Base-by-base conservation (phyloP, 1,284 basidiomycete genomes). In the Entoloma clypeatum region DNA sequence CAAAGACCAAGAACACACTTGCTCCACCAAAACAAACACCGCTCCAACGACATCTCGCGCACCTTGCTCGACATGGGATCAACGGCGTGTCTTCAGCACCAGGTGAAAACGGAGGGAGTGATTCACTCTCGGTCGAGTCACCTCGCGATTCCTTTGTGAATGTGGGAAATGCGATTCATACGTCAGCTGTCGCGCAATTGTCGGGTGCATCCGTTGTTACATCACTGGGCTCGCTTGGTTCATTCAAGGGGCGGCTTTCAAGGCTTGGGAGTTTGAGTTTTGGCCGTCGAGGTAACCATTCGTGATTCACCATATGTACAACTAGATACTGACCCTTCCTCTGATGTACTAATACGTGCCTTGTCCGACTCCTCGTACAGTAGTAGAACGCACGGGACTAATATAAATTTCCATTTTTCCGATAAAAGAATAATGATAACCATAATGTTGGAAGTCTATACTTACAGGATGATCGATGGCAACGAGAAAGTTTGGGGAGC, bases 31-130 rank as follows among this genome's bases (percentile, higher is more conserved):
- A 80, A 46, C 81, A 82, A 51, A 89, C 87, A 0, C 83, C 84
- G 3, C 64, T 90, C 9, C 86, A 89, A 51, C 70, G 80, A 19
- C 81, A 87, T 50, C 72, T 88, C 0, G 86, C 86, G 1, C 81
- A 89, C 50, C 70, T 90, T 7, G 77, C 86, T 11, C 74, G 83
- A 21, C 84, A 90, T 53, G 87, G 86, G 3, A 82, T 90, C 61
- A 81, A 79, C 35, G 86, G 82, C 1, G 80, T 90, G 2, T 75
- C 86, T 13, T 84, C 80, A 2, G 81, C 80, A 5, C 85, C 82
- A 29, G 77, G 75, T 7, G 82, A 85, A 31, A 67, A 62, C 30
- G 61, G 63, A 10, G 72, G 70, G 0, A 77, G 74, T 50, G 84
- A 85, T 51, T 69, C 72, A 1, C 61, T 79, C 13, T 80, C 78